Percentiles rank a stretch among this genome's conserved stretches.
phyloP scores from a whole-genome alignment of 768 basidiomycete genomes.

The Pulveroboletus sp. region DNA sequence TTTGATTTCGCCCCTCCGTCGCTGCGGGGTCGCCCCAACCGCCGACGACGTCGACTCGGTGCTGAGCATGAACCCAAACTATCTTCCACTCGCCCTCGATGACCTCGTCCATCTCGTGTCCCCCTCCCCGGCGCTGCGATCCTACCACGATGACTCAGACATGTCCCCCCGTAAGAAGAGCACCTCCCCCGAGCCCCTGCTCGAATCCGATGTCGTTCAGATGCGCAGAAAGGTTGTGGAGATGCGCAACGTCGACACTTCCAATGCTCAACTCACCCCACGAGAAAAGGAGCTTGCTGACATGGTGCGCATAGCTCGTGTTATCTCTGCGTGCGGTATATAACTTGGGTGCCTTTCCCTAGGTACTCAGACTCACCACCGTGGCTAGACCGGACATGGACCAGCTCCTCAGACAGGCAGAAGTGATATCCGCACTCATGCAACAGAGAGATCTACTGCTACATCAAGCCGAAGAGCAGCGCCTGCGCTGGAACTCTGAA shows the following conservation, averaged over 20 bases:
- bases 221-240: conserved; percentile 47
- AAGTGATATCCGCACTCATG: conserved; percentile 51
- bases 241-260: conserved; percentile 34
- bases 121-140: conserved; percentile 41
- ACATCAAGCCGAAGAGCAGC: conserved; percentile 50
- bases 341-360: conserved; percentile 3
- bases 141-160: conserved; percentile 16
- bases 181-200: conserved; percentile 36
- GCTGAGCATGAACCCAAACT: conserved; percentile 31
- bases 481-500: conserved; percentile 58
- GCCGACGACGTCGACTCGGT: neutral
- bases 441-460: conserved; percentile 57
- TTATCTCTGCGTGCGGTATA: conserved; percentile 8
- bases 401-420: conserved; percentile 55
- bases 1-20: conserved; percentile 25
- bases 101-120: conserved; percentile 55
- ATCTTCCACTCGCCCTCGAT: conserved; percentile 43
- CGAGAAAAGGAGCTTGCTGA: conserved; percentile 50
- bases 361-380: conserved; percentile 49
- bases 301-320: conserved; percentile 44
- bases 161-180: conserved; percentile 18
- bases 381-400: conserved; percentile 38
- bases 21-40: conserved; percentile 6
- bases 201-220: conserved; percentile 41
- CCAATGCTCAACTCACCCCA: conserved; percentile 20